Percentiles rank a stretch among this genome's conserved stretches.
Conservation (phyloP, 192 early-diverging fungal species). For the Linnemannia elongata region DNA sequence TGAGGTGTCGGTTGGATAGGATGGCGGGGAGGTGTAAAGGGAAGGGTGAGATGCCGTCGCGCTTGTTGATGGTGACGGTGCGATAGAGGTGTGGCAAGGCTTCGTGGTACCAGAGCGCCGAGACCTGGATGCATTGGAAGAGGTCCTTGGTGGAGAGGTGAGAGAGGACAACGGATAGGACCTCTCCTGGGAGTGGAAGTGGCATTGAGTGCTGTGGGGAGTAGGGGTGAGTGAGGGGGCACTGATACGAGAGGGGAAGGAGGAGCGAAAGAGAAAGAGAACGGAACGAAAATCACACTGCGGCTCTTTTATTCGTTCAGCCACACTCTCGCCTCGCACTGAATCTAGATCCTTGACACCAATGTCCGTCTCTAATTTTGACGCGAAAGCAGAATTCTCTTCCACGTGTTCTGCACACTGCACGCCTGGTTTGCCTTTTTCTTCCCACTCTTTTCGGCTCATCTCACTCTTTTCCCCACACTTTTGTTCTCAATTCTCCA, state of each 20-base stretch:
- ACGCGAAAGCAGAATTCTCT: not conserved
- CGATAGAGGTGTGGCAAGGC: constrained; percentile 7
- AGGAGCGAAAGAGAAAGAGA: no score
- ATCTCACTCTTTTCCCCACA: not conserved
- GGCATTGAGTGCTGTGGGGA: not conserved
- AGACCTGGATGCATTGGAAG: constrained; percentile 5
- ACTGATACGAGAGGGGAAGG: no score
- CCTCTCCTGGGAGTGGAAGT: not conserved
- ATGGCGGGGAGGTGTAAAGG: not conserved
- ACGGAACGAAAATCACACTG: not conserved
- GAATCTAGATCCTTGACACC: not conserved
- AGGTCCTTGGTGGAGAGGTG: not conserved
- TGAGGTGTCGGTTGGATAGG: not conserved
- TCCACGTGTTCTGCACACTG: not conserved
- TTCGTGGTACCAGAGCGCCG: not conserved
- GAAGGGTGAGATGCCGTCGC: not conserved
- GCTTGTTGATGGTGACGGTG: not conserved
- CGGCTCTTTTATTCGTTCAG: not conserved
- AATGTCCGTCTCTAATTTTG: not conserved
- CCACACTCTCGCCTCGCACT: not conserved
- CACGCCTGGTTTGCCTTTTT: no score
- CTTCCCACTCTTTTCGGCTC: not conserved
- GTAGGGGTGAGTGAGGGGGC: not conserved
- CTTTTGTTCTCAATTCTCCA: not conserved
- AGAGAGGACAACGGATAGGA: not conserved